These are phyloP conservation scores for Bidens hawaiensis DNA, from an alignment of 140 eudicot species.

Conservation along the genomic window DNA sequence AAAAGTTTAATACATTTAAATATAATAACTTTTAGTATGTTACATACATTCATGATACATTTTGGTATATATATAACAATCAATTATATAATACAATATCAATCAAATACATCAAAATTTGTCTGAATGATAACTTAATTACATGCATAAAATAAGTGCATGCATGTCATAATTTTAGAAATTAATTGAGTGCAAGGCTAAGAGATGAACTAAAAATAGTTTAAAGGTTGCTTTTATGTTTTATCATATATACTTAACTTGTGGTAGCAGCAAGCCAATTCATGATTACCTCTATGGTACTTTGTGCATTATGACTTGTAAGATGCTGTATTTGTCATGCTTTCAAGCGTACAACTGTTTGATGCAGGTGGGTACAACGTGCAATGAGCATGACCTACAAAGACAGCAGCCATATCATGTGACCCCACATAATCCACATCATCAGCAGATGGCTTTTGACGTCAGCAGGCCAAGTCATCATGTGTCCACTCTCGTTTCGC, in stretches of 20 bases:
- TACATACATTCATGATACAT: background rate
- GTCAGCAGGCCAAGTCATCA: slow-evolving; percentile 60
- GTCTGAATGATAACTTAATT: slow-evolving; percentile 2
- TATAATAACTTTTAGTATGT: background rate
- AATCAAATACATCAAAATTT: background rate
- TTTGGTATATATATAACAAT: too few relatives aligned
- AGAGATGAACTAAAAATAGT: slow-evolving; percentile 32
- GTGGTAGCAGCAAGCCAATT: slow-evolving; percentile 24
- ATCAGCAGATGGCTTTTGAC: slow-evolving; percentile 49
- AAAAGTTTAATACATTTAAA: too few relatives aligned
- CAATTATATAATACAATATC: background rate
- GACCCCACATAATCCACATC: slow-evolving; percentile 47
- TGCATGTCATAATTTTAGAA: slow-evolving; percentile 14
- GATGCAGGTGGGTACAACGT: slow-evolving; percentile 65
- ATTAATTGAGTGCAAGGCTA: slow-evolving; percentile 43
- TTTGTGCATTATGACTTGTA: slow-evolving; percentile 9
- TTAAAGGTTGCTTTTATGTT: slow-evolving; percentile 46
- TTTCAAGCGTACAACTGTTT: slow-evolving; percentile 2
- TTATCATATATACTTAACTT: slow-evolving; percentile 44
- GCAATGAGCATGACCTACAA: slow-evolving; percentile 30
- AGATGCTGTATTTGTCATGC: slow-evolving; percentile 1
- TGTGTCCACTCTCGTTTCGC: slow-evolving; percentile 58
- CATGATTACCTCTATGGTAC: background rate
- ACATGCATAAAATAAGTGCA: too few relatives aligned
- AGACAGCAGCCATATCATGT: slow-evolving; percentile 23